Percentiles rank a stretch among this genome's conserved stretches.
These are phyloP conservation scores for Aureobasidium subglaciale DNA, from an alignment of 2,329 filamentous ascomycete genomes.

Conservation along the genomic window DNA sequence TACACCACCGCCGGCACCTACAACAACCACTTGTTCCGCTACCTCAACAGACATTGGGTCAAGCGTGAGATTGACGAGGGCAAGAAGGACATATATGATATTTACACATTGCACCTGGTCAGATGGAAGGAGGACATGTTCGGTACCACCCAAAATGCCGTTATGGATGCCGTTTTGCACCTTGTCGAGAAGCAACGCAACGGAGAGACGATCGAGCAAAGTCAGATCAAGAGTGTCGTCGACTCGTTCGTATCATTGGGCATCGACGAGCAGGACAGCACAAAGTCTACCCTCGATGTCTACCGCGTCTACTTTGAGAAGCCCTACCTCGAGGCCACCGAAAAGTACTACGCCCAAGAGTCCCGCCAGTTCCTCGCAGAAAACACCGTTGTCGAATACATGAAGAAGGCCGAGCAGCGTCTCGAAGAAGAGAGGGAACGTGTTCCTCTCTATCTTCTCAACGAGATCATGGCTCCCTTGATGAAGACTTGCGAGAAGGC, in stretches of 20 bases:
- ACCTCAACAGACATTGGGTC: constrained; percentile 97
- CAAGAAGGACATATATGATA: constrained; percentile 96
- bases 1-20: constrained; percentile 96
- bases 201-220: constrained; percentile 94
- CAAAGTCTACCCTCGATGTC: constrained; percentile 90
- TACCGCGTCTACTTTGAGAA: constrained; percentile 89
- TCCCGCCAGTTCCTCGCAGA: constrained; percentile 92
- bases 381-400: constrained; percentile 97
- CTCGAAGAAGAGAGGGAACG: constrained; percentile 91
- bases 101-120: constrained; percentile 93
- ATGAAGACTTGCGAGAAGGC: constrained; percentile 85
- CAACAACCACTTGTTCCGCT: constrained; percentile 93
- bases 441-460: constrained; percentile 83
- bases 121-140: constrained; percentile 95
- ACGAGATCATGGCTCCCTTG: constrained; percentile 75
- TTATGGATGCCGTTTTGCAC: constrained; percentile 92
- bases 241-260: constrained; percentile 93
- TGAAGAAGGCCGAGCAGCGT: constrained; percentile 95
- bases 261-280: constrained; percentile 84
- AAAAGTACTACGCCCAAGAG: constrained; percentile 80
- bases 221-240: constrained; percentile 93
- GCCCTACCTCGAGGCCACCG: constrained; percentile 82
- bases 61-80: constrained; percentile 98
- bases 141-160: constrained; percentile 69
- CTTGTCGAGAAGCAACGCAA: constrained; percentile 95